Conservation (phyloP, 768 basidiomycete species). For the Nidularia pulvinata region DNA sequence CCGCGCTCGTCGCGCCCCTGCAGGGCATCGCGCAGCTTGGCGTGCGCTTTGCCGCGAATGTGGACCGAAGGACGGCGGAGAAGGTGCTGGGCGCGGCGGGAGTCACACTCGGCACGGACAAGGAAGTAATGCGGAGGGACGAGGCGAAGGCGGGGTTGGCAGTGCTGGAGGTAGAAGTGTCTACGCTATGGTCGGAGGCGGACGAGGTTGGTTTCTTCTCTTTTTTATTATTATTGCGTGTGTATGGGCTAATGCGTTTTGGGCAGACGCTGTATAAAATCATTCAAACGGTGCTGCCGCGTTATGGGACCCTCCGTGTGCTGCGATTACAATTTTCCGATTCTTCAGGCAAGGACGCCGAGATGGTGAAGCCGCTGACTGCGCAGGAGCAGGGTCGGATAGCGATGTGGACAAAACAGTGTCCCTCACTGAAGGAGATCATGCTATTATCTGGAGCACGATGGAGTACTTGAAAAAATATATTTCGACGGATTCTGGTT, state of each 20-base stretch:
- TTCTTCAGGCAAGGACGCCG: not conserved
- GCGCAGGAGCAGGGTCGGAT: conserved; percentile 11
- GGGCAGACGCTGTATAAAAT: conserved; percentile 36
- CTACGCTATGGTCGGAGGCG: not conserved
- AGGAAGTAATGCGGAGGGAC: conserved; percentile 9
- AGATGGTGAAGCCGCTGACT: not conserved
- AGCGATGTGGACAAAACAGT: conserved; percentile 16
- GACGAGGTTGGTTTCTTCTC: not conserved
- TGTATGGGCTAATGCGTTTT: not conserved
- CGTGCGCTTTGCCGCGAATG: conserved; percentile 31
- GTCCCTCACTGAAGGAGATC: conserved; percentile 20
- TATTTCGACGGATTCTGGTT: no score
- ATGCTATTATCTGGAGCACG: conserved; percentile 22
- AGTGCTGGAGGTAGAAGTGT: no score
- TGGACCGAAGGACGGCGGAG: conserved; percentile 44
- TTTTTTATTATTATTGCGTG: no score
- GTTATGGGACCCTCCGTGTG: conserved; percentile 31
- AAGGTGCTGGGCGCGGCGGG: conserved; percentile 43
- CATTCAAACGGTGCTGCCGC: conserved; percentile 32
- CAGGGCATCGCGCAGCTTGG: conserved; percentile 26
- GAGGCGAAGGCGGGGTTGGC: conserved; percentile 1
- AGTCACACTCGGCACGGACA: conserved; percentile 21
- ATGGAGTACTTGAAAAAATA: conserved; percentile 6
- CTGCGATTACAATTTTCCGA: conserved; percentile 17
- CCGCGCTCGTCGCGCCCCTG: conserved; percentile 31